phyloP scores from a whole-genome alignment of 75 land plant species.

The Gnetum montanum region DNA sequence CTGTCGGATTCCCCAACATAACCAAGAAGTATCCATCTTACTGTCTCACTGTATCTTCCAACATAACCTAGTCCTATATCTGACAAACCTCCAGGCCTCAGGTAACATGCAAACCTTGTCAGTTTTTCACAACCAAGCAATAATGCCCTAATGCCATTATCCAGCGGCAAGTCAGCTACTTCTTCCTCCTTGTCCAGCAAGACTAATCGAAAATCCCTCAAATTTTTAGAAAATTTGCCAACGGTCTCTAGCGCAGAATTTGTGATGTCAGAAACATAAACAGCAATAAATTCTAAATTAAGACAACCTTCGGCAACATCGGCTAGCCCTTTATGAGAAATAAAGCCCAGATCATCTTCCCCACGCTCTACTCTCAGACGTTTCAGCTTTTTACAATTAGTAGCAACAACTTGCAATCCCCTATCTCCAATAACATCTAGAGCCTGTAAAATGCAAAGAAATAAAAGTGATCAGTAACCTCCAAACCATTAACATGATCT shows the following conservation, averaged over 20 bases:
- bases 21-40: slow-evolving; percentile 87
- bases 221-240: slow-evolving; percentile 47
- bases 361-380: slow-evolving; percentile 84
- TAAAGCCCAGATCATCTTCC: slow-evolving; percentile 58
- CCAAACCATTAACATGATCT: too few species aligned
- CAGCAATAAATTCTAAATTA: slow-evolving; percentile 58
- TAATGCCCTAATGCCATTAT: slow-evolving; percentile 75
- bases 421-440: slow-evolving; percentile 86
- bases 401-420: slow-evolving; percentile 69
- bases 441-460: slow-evolving; percentile 42
- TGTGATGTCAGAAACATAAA: slow-evolving; percentile 73
- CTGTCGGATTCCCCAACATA: slow-evolving; percentile 68
- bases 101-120: slow-evolving; percentile 62
- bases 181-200: slow-evolving; percentile 47
- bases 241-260: slow-evolving; percentile 63
- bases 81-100: slow-evolving; percentile 66
- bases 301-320: slow-evolving; percentile 66
- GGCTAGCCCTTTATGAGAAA: slow-evolving; percentile 70
- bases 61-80: slow-evolving; percentile 71
- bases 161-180: slow-evolving; percentile 80
- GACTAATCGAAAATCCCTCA: slow-evolving; percentile 79
- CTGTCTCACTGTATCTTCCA: slow-evolving; percentile 69
- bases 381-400: slow-evolving; percentile 54
- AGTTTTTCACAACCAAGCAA: slow-evolving; percentile 66
- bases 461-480: too few species aligned